These are phyloP conservation scores for Pseudocercospora eumusae DNA, from an alignment of 2,329 filamentous ascomycete species.

Conservation along the genomic window DNA sequence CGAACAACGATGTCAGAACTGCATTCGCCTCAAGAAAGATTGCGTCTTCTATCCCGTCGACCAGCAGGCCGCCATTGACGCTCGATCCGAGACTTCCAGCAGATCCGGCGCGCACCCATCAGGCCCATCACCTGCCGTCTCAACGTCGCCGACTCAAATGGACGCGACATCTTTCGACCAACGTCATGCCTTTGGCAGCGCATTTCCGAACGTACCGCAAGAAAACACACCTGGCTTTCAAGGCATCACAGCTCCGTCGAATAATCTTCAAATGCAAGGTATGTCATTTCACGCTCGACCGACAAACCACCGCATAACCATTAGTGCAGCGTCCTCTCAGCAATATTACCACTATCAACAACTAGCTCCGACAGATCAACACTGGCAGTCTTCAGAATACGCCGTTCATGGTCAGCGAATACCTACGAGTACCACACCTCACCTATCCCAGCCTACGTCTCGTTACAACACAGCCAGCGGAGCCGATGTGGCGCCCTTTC, in stretches of 20 bases:
- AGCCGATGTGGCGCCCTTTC: constrained; percentile 21
- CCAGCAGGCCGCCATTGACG: constrained; percentile 35
- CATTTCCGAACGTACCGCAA: constrained; percentile 25
- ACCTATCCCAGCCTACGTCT: constrained; percentile 8
- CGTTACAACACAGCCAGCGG: constrained; percentile 13
- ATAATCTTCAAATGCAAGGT: constrained; percentile 17
- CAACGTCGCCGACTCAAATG: constrained; percentile 29
- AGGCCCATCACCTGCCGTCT: constrained; percentile 33
- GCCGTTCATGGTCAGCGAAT: constrained; percentile 10
- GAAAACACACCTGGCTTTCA: constrained; percentile 26
- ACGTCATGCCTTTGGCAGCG: constrained; percentile 24
- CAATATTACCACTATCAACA: constrained; percentile 12
- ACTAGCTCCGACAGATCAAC: background rate
- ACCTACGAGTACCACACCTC: constrained; percentile 5
- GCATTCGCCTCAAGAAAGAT: constrained; percentile 90
- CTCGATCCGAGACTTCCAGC: constrained; percentile 29
- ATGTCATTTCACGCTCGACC: background rate
- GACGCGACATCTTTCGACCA: constrained; percentile 24
- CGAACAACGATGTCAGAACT: constrained; percentile 82
- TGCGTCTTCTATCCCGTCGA: constrained; percentile 92
- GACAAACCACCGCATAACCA: constrained; percentile 3
- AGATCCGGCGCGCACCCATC: constrained; percentile 26
- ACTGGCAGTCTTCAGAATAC: constrained; percentile 12
- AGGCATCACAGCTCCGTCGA: constrained; percentile 25
- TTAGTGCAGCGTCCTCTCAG: constrained; percentile 13